Evolutionary conservation across 148 eudicot species (phyloP).

Genomic region (Selenicereus undatus): DNA sequence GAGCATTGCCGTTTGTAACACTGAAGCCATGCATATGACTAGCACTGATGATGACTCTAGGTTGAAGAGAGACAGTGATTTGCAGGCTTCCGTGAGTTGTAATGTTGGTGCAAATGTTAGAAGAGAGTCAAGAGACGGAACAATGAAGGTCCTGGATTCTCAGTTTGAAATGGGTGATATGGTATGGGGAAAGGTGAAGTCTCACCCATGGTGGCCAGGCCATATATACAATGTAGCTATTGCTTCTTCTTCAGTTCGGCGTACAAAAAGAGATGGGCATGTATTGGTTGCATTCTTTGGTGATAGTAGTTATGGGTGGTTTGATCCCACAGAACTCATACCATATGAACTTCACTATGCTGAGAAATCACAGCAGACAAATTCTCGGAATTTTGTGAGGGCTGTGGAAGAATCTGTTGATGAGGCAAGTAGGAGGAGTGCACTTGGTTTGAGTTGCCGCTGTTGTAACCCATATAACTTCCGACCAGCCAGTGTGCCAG

Average conservation of each 20-base stretch:
- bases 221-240: conserved; percentile 63
- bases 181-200: conserved; percentile 99
- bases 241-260: conserved; percentile 60
- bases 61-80: conserved; percentile 3
- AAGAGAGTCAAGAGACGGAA: conserved; percentile 3
- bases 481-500: conserved; percentile 43
- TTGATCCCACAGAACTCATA: conserved; percentile 62
- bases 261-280: conserved; percentile 61
- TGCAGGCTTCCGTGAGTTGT: conserved; percentile 22
- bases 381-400: conserved; percentile 45
- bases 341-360: conserved; percentile 60
- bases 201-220: conserved; percentile 99
- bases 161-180: conserved; percentile 73
- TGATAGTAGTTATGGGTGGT: conserved; percentile 96
- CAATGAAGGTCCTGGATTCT: conserved; percentile 23
- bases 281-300: conserved; percentile 93
- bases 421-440: conserved; percentile 64
- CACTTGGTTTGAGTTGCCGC: conserved; percentile 66
- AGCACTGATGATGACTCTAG: conserved; percentile 15
- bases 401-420: conserved; percentile 89
- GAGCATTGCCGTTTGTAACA: no score
- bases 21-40: neutral
- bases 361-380: conserved; percentile 67
- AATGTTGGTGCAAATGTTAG: conserved; percentile 21
- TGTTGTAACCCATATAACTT: conserved; percentile 67